Conservation (phyloP, 257 asterid genomes). For the Henckelia pumila region DNA sequence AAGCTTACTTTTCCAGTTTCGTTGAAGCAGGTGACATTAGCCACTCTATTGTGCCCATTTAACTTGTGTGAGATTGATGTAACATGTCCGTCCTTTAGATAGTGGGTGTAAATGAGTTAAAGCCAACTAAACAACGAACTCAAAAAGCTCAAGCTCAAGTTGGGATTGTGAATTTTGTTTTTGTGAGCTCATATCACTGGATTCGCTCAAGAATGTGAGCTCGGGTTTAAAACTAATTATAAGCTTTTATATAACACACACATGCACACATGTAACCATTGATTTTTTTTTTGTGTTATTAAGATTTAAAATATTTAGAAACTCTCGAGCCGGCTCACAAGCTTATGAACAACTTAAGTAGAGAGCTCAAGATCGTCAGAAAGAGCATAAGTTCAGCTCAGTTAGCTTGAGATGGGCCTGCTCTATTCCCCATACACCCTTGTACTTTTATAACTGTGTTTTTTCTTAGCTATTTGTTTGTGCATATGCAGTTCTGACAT, state of each 20-base stretch:
- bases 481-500: not conserved
- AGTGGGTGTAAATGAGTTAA: not conserved
- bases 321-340: no score
- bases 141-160: not conserved
- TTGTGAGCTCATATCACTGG: not conserved
- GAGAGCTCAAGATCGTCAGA: not conserved
- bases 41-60: not conserved
- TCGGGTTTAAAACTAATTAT: not conserved
- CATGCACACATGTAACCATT: no score
- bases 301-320: no score
- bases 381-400: not conserved
- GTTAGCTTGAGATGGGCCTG: not conserved
- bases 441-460: not conserved
- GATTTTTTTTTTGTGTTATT: no score
- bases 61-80: not conserved
- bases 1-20: conserved; percentile 60
- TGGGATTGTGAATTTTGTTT: not conserved
- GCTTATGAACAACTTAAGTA: not conserved
- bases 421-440: not conserved
- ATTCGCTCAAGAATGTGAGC: not conserved
- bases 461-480: not conserved
- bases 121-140: not conserved
- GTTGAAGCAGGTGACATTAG: conserved; percentile 45
- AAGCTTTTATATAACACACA: no score
- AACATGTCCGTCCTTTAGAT: not conserved